phyloP scores from a whole-genome alignment of 768 basidiomycete genomes.

The Pisolithus marmoratus region DNA sequence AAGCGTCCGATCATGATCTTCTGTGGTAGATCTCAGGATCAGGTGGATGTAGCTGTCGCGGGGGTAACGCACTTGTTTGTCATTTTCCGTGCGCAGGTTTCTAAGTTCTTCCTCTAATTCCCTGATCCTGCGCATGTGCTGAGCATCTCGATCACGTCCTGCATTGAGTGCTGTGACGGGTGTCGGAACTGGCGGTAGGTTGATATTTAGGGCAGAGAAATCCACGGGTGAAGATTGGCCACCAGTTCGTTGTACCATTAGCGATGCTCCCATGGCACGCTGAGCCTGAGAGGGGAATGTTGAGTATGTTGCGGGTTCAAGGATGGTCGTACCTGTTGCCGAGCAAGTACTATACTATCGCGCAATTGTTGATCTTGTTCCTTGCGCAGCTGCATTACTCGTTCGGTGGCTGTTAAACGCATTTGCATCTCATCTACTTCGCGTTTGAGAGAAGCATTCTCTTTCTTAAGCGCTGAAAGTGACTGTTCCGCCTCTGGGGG shows the following conservation, averaged over 20 bases:
- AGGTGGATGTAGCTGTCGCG: constrained; percentile 4
- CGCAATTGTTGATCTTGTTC: constrained; percentile 77
- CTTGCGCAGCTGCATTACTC: constrained; percentile 58
- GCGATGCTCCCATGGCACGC: constrained; percentile 68
- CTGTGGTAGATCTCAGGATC: constrained; percentile 34
- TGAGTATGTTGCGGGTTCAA: background rate
- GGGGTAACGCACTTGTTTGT: constrained; percentile 61
- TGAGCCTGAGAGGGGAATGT: constrained; percentile 53
- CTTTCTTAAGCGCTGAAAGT: constrained; percentile 48
- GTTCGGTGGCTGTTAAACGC: constrained; percentile 56
- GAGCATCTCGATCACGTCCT: constrained; percentile 53
- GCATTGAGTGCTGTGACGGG: constrained; percentile 45
- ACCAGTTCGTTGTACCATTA: constrained; percentile 43
- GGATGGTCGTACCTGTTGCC: constrained; percentile 49
- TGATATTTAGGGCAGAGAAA: constrained; percentile 52
- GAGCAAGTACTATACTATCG: constrained; percentile 73
- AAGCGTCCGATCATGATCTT: constrained; percentile 80
- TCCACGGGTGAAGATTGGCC: constrained; percentile 39
- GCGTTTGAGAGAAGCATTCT: constrained; percentile 58
- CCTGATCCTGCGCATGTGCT: constrained; percentile 45
- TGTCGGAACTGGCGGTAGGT: constrained; percentile 42
- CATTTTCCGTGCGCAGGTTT: constrained; percentile 60
- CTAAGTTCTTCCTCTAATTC: constrained; percentile 81
- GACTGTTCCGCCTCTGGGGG: constrained; percentile 55
- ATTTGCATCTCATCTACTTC: constrained; percentile 55